These are phyloP conservation scores for Tripidium arundinaceum DNA, from an alignment of 202 grass and related monocot genomes.

Conservation along the genomic window DNA sequence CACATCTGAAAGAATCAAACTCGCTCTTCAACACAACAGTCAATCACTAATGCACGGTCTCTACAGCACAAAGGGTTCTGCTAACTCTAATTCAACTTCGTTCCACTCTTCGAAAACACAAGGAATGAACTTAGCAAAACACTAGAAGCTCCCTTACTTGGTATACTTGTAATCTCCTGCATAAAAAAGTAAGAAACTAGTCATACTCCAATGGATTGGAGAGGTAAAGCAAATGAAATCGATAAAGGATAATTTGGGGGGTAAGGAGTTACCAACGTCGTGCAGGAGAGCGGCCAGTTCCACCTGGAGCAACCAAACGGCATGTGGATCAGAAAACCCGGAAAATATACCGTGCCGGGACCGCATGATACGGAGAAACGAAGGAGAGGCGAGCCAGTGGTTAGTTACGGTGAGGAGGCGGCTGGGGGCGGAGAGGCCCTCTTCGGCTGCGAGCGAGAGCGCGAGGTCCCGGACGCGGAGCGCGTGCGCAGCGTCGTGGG, in stretches of 20 bases:
- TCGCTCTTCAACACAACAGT: neutral
- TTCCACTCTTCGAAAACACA: neutral
- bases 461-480: constrained; percentile 85
- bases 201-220: neutral
- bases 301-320: constrained; percentile 45
- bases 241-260: neutral
- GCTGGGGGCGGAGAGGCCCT: constrained; percentile 48
- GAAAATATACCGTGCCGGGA: neutral
- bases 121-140: neutral
- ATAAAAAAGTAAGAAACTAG: constrained; percentile 9
- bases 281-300: constrained; percentile 84
- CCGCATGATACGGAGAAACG: neutral
- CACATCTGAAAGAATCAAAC: neutral
- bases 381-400: neutral
- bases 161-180: constrained; percentile 97
- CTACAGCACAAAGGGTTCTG: neutral
- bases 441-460: constrained; percentile 76
- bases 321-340: neutral
- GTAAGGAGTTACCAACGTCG: constrained; percentile 58
- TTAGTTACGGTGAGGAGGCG: constrained; percentile 67
- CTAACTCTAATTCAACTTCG: neutral
- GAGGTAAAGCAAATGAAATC: constrained; percentile 8
- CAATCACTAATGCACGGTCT: neutral
- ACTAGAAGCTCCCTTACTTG: constrained; percentile 43
- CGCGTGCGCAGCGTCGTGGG: constrained; percentile 88